A percentile compares a stretch with the other conserved stretches of the same genome.
These are phyloP conservation scores for Pyrenochaeta sp. DNA, from an alignment of 2,329 filamentous ascomycete genomes.

Conservation along the genomic window DNA sequence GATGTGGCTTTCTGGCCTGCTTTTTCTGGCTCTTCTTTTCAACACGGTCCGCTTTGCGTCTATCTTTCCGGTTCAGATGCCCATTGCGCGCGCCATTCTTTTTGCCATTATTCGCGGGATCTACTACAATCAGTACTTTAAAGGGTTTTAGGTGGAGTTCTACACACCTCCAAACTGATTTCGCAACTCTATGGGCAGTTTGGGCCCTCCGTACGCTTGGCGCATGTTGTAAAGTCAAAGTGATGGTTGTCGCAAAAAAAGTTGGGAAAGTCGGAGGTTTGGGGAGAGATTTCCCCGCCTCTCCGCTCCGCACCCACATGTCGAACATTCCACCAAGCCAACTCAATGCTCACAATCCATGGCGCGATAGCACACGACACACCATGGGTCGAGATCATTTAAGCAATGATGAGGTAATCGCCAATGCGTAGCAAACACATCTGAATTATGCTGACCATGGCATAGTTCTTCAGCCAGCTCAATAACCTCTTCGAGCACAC, in stretches of 20 bases:
- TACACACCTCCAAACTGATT: conserved; percentile 53
- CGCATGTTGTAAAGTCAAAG: conserved; percentile 44
- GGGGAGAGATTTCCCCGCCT: conserved; percentile 26
- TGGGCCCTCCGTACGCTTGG: conserved; percentile 51
- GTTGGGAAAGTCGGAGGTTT: conserved; percentile 39
- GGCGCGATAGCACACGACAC: conserved; percentile 28
- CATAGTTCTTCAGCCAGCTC: conserved; percentile 77
- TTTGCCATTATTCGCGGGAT: conserved; percentile 37
- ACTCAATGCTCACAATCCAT: conserved; percentile 24
- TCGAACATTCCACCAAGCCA: conserved; percentile 31
- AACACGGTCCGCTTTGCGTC: conserved; percentile 71
- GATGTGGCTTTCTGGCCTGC: conserved; percentile 16
- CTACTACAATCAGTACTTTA: conserved; percentile 21
- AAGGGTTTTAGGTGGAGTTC: background rate
- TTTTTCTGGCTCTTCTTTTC: conserved; percentile 64
- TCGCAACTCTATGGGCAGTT: conserved; percentile 56
- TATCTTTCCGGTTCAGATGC: conserved; percentile 65
- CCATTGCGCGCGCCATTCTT: conserved; percentile 37
- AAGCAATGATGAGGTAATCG: conserved; percentile 67
- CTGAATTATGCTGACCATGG: conserved; percentile 1
- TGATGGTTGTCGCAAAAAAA: conserved; percentile 37
- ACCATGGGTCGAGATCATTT: conserved; percentile 62
- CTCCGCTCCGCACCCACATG: conserved; percentile 30
- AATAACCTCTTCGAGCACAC: conserved; percentile 72
- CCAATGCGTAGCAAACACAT: conserved; percentile 36